Evolutionary conservation across 1,284 basidiomycete species (phyloP).

Genomic region (Porogramme epimiltina): DNA sequence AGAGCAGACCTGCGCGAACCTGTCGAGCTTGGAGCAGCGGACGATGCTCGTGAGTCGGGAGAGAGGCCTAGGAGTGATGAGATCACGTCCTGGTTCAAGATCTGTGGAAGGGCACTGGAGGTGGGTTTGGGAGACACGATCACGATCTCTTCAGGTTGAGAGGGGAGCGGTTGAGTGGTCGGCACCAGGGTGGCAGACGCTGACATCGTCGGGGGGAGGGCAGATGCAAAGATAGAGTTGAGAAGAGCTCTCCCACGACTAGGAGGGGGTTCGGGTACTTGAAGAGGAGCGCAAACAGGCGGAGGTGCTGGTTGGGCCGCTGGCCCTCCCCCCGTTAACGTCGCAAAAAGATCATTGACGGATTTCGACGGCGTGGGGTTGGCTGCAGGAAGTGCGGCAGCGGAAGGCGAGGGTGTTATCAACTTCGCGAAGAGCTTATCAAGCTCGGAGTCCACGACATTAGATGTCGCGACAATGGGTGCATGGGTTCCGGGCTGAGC

Average conservation of each 20-base stretch:
- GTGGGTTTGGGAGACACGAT: conserved; percentile 50
- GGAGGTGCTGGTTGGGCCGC: neutral
- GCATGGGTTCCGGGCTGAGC: neutral
- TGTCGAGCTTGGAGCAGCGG: conserved; percentile 45
- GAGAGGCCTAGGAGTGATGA: conserved; percentile 55
- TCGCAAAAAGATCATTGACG: conserved; percentile 27
- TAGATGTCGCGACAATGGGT: conserved; percentile 9
- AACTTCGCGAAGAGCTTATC: conserved; percentile 67
- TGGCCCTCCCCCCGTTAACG: conserved; percentile 15
- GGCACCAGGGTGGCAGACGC: conserved; percentile 21
- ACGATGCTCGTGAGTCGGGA: conserved; percentile 48
- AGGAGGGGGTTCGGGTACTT: conserved; percentile 14
- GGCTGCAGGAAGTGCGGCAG: conserved; percentile 10
- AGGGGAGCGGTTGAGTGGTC: conserved; percentile 14
- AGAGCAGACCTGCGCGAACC: conserved; percentile 42
- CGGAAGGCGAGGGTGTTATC: conserved; percentile 21
- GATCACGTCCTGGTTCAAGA: conserved; percentile 67
- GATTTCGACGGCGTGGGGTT: conserved; percentile 25
- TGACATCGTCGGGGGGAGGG: conserved; percentile 31
- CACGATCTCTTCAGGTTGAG: conserved; percentile 32
- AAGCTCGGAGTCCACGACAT: conserved; percentile 46
- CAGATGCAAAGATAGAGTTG: conserved; percentile 55
- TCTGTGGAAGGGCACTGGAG: conserved; percentile 48
- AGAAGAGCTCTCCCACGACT: conserved; percentile 46
- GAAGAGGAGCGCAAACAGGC: conserved; percentile 7